Percentiles rank a stretch among this genome's conserved stretches.
These are phyloP conservation scores for Komagataella pseudopastoris DNA, from an alignment of 805 yeast genomes.

Conservation along the genomic window DNA sequence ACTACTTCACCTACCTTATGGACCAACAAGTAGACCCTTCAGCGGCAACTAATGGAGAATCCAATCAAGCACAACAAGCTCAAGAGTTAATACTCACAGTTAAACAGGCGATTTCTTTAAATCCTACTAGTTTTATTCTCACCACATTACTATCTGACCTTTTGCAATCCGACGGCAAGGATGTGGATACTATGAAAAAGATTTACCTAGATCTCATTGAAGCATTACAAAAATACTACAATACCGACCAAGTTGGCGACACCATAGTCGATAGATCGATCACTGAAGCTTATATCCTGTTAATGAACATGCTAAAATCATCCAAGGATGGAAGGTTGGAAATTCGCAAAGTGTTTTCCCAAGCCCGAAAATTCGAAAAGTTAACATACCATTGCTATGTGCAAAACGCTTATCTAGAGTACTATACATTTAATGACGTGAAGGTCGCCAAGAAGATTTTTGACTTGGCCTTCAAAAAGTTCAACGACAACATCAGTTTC, in stretches of 20 bases:
- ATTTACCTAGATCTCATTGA: slow-evolving; percentile 38
- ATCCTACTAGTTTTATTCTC: not conserved
- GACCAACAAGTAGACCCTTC: not conserved
- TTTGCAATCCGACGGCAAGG: slow-evolving; percentile 26
- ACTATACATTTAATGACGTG: slow-evolving; percentile 40
- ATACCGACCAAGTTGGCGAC: slow-evolving; percentile 12
- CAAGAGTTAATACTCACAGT: not conserved
- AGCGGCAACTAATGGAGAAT: not conserved
- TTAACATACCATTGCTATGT: slow-evolving; percentile 67
- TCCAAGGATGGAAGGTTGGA: slow-evolving; percentile 21
- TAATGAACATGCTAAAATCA: slow-evolving; percentile 63
- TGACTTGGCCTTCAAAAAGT: slow-evolving; percentile 58
- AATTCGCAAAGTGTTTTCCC: slow-evolving; percentile 60
- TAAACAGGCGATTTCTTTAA: not conserved
- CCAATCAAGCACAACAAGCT: not conserved
- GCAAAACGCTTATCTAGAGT: slow-evolving; percentile 76
- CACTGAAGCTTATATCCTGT: slow-evolving; percentile 54
- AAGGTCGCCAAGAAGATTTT: slow-evolving; percentile 65
- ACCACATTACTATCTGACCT: not conserved
- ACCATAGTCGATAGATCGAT: slow-evolving; percentile 19
- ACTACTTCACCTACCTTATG: slow-evolving; percentile 21
- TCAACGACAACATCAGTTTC: slow-evolving; percentile 40
- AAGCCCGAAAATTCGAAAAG: slow-evolving; percentile 47
- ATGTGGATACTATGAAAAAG: slow-evolving; percentile 33
- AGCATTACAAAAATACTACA: slow-evolving; percentile 25